These are phyloP conservation scores for Alnus rubra DNA, from an alignment of 306 rosid species.

Conservation along the genomic window DNA sequence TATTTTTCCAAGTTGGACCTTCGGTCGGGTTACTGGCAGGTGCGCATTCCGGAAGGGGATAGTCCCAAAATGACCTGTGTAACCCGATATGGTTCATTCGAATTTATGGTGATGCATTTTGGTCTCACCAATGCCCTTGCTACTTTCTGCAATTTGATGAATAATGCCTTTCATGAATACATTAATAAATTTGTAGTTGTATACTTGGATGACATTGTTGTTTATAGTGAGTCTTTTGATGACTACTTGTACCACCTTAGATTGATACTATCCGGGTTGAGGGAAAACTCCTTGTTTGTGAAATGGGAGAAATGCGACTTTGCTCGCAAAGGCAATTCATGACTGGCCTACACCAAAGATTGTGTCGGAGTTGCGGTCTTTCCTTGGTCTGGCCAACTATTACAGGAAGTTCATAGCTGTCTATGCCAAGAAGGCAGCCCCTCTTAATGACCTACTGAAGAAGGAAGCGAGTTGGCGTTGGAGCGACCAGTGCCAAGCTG, in stretches of 20 bases:
- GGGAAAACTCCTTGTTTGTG: too few relatives aligned
- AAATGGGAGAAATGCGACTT: too few relatives aligned
- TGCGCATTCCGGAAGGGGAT: not conserved
- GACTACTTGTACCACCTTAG: too few relatives aligned
- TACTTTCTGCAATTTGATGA: constrained; percentile 9
- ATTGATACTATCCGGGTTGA: too few relatives aligned
- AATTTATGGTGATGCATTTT: not conserved
- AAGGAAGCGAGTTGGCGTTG: not conserved
- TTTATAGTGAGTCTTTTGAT: too few relatives aligned
- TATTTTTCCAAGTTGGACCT: constrained; percentile 8
- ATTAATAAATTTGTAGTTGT: not conserved
- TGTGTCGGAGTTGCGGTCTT: not conserved
- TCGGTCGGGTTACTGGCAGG: not conserved
- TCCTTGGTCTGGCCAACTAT: constrained; percentile 5
- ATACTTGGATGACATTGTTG: too few relatives aligned
- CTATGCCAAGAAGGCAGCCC: not conserved
- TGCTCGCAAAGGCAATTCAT: not conserved
- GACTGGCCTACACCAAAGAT: not conserved
- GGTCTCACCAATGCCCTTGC: constrained; percentile 1
- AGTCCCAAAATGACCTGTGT: not conserved
- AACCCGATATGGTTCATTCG: not conserved
- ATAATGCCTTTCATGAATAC: constrained; percentile 5
- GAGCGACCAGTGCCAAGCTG: not conserved
- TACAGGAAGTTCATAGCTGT: not conserved
- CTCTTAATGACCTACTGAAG: not conserved